These are phyloP conservation scores for Stachybotrys chlorohalonatus DNA, from an alignment of 2,329 filamentous ascomycete genomes.

Conservation along the genomic window DNA sequence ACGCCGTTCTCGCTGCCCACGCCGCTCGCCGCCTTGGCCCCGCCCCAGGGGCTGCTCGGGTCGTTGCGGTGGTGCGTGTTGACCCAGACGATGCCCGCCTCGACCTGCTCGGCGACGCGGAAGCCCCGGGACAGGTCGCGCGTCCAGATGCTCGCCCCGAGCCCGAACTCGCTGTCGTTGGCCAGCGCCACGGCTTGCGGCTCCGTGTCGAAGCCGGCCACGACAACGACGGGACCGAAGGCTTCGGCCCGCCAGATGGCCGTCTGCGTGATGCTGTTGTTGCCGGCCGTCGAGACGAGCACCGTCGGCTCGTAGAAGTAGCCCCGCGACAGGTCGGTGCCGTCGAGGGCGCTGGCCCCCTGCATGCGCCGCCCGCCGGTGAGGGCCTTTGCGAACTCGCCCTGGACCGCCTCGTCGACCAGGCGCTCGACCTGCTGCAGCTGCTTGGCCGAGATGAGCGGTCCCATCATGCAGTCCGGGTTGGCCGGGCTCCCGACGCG, in stretches of 20 bases:
- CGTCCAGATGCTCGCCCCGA: slow-evolving; percentile 72
- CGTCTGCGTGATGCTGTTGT: slow-evolving; percentile 54
- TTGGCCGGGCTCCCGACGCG: slow-evolving; percentile 51
- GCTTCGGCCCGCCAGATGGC: slow-evolving; percentile 74
- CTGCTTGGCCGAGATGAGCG: slow-evolving; percentile 51
- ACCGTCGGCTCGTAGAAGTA: slow-evolving; percentile 81
- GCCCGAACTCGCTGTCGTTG: slow-evolving; percentile 67
- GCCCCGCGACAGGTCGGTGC: slow-evolving; percentile 40
- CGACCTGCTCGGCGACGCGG: slow-evolving; percentile 60
- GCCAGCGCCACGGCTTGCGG: slow-evolving; percentile 60
- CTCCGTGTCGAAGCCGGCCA: slow-evolving; percentile 67
- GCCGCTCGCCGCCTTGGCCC: slow-evolving; percentile 51
- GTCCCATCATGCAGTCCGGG: slow-evolving; percentile 52
- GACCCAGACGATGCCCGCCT: slow-evolving; percentile 49
- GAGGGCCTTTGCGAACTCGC: slow-evolving; percentile 25
- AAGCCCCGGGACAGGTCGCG: slow-evolving; percentile 66
- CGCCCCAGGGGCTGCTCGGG: slow-evolving; percentile 63
- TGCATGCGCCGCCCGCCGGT: slow-evolving; percentile 39
- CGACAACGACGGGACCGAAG: slow-evolving; percentile 70
- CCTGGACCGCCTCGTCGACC: slow-evolving; percentile 52
- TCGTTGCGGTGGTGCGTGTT: slow-evolving; percentile 64
- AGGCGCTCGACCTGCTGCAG: slow-evolving; percentile 61
- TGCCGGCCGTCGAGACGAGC: slow-evolving; percentile 35
- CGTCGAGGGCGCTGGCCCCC: slow-evolving; percentile 38
- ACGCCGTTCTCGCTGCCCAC: slow-evolving; percentile 66